Conservation (phyloP, 306 rosid species). For the Sesbania bispinosa region DNA sequence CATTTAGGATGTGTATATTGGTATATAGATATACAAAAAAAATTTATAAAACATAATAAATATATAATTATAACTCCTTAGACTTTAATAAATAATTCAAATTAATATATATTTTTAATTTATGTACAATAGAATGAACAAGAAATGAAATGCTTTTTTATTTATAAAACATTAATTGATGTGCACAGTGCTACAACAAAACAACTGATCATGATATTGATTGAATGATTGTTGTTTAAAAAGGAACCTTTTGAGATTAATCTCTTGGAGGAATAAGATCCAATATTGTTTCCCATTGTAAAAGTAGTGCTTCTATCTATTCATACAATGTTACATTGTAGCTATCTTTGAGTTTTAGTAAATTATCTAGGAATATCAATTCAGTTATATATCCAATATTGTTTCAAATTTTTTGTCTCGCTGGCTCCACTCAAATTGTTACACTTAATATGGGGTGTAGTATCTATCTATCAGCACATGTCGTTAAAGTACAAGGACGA, state of each 20-base stretch:
- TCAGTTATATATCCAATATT: background rate
- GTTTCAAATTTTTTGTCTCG: too few relatives aligned
- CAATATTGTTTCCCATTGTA: background rate
- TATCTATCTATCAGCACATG: background rate
- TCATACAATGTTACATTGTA: background rate
- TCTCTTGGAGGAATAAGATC: background rate
- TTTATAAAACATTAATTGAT: too few relatives aligned
- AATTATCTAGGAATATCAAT: background rate
- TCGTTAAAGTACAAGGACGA: background rate
- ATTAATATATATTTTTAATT: too few relatives aligned
- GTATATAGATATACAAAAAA: too few relatives aligned
- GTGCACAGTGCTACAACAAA: background rate
- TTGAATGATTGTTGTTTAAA: background rate
- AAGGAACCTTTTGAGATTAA: background rate
- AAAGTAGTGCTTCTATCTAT: background rate
- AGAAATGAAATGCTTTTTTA: too few relatives aligned
- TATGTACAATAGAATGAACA: too few relatives aligned
- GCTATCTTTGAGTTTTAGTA: background rate
- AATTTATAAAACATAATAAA: too few relatives aligned
- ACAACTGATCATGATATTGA: background rate
- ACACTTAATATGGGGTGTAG: background rate
- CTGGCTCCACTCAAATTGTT: background rate
- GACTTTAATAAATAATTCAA: too few relatives aligned
- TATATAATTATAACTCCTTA: too few relatives aligned
- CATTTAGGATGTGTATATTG: too few relatives aligned